phyloP scores from a whole-genome alignment of 352 stramenopile genomes.

The Globisporangium cystogenes region DNA sequence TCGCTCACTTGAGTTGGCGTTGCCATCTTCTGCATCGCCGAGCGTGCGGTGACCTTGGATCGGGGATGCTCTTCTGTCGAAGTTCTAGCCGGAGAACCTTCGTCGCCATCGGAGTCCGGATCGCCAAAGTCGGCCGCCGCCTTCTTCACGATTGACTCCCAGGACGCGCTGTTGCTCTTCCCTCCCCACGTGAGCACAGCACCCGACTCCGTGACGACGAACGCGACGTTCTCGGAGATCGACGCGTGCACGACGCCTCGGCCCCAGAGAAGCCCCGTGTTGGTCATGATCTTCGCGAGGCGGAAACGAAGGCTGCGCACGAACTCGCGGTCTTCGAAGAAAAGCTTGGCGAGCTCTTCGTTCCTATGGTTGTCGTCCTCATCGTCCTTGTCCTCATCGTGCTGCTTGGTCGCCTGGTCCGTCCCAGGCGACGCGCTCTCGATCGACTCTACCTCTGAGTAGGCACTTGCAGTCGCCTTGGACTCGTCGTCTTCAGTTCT shows the following conservation, averaged over 20 bases:
- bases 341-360: constrained; percentile 56
- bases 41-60: constrained; percentile 43
- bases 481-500: constrained; percentile 3
- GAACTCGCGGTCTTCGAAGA: constrained; percentile 63
- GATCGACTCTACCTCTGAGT: constrained; percentile 3
- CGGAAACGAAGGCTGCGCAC: constrained; percentile 64
- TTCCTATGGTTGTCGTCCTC: constrained; percentile 26
- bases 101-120: constrained; percentile 1
- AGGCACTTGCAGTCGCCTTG: not conserved
- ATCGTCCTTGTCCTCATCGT: not conserved
- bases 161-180: constrained; percentile 32
- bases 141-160: constrained; percentile 28
- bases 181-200: constrained; percentile 90
- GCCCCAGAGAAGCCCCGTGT: constrained; percentile 90
- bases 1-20: constrained; percentile 25
- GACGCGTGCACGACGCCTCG: constrained; percentile 70
- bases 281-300: constrained; percentile 68
- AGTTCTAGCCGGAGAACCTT: not conserved
- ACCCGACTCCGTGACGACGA: constrained; percentile 75
- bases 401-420: not conserved
- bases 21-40: constrained; percentile 46
- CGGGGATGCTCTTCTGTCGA: not conserved
- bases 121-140: constrained; percentile 2
- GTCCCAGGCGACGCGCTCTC: not conserved
- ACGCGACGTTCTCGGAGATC: constrained; percentile 83